phyloP scores from a whole-genome alignment of 225 moss, liverwort and hornwort species.

The Climacium dendroides region DNA sequence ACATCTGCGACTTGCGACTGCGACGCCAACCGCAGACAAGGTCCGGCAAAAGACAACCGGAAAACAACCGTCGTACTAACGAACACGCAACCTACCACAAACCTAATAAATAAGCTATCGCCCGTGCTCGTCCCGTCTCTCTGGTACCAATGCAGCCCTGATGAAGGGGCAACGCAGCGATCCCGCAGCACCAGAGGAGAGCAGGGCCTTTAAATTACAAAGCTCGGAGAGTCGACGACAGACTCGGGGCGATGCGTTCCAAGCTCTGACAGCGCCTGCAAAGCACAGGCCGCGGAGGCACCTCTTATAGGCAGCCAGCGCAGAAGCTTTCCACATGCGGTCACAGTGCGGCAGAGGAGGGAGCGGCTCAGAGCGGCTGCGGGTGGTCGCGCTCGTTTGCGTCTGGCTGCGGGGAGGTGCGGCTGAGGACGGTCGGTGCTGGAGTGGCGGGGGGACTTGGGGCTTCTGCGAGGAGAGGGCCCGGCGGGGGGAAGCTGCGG shows the following conservation, averaged over 20 bases:
- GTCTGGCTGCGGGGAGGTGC: not conserved
- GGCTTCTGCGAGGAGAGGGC: not conserved
- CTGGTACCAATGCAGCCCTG: not conserved
- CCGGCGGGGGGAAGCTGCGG: not conserved
- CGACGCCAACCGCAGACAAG: not conserved
- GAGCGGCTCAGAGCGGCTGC: too few relatives aligned
- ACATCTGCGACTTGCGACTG: not conserved
- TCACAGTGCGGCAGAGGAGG: not conserved
- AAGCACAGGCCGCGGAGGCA: not conserved
- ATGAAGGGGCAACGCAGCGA: not conserved
- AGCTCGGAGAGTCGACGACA: not conserved
- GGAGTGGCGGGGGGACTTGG: not conserved
- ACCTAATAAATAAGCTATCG: not conserved
- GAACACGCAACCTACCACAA: not conserved
- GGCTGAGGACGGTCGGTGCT: not conserved
- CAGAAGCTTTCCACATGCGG: not conserved
- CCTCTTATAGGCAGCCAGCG: not conserved
- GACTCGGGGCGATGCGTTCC: conserved; percentile 8
- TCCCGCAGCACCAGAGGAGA: not conserved
- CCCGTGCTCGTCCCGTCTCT: not conserved
- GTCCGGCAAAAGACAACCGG: not conserved
- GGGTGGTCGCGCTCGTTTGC: not conserved
- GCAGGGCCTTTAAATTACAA: not conserved
- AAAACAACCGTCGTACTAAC: conserved; percentile 1
- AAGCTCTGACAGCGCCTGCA: not conserved